These are phyloP conservation scores for Cercospora citrullina DNA, from an alignment of 2,329 filamentous ascomycete species.

Conservation along the genomic window DNA sequence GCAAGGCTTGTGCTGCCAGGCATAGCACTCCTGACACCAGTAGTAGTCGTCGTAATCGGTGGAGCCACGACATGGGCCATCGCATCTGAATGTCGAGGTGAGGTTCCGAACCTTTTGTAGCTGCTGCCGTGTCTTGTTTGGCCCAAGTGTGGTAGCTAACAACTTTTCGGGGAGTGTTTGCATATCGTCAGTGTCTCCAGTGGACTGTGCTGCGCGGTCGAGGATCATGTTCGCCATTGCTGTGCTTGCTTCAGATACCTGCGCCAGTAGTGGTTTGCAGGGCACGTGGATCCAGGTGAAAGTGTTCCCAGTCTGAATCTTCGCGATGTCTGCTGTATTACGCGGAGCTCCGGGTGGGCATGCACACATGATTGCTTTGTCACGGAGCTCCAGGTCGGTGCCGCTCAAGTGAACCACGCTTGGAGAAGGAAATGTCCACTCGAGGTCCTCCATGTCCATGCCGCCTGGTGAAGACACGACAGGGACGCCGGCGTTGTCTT, in stretches of 20 bases:
- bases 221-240: background rate
- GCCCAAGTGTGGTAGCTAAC: conserved; percentile 9
- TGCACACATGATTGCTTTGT: conserved; percentile 15
- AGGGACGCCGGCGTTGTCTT: background rate
- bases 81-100: conserved; percentile 26
- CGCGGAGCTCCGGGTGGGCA: conserved; percentile 21
- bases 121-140: conserved; percentile 6
- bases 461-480: background rate
- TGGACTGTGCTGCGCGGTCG: background rate
- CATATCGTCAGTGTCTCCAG: background rate
- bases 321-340: conserved; percentile 10
- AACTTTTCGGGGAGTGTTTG: background rate
- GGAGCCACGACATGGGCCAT: conserved; percentile 26
- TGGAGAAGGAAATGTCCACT: background rate
- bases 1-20: conserved; percentile 29
- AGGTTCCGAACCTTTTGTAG: conserved; percentile 19
- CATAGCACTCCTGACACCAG: conserved; percentile 26
- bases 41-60: conserved; percentile 19
- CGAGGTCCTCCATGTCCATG: background rate
- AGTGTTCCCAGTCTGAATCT: background rate
- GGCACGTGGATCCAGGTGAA: conserved; percentile 21
- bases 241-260: conserved; percentile 7
- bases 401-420: background rate
- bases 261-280: conserved; percentile 19
- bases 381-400: background rate